phyloP scores from a whole-genome alignment of 1,284 basidiomycete species.

The Malassezia arunalokei region DNA sequence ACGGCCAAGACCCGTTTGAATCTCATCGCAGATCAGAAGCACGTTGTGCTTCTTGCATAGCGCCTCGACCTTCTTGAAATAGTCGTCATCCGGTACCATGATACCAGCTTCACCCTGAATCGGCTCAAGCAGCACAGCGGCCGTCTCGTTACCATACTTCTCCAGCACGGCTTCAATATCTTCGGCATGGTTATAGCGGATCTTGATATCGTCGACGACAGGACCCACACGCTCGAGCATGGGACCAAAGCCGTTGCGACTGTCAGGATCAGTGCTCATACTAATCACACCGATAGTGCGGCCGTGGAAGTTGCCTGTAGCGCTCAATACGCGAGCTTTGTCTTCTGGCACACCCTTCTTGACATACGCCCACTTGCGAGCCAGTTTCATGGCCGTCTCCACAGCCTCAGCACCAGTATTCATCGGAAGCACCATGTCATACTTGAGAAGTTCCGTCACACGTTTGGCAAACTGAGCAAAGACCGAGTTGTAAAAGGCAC shows the following conservation, averaged over 20 bases:
- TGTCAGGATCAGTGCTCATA: constrained; percentile 94
- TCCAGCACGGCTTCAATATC: constrained; percentile 74
- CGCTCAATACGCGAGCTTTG: constrained; percentile 75
- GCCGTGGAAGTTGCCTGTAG: constrained; percentile 88
- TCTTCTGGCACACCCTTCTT: constrained; percentile 70
- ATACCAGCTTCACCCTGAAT: constrained; percentile 98
- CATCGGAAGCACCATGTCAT: constrained; percentile 87
- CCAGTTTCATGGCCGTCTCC: constrained; percentile 52
- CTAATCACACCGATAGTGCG: constrained; percentile 77
- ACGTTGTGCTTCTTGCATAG: constrained; percentile 90
- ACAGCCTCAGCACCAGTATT: constrained; percentile 98
- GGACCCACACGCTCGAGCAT: constrained; percentile 79
- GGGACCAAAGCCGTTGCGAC: constrained; percentile 75
- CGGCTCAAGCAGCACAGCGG: constrained; percentile 89
- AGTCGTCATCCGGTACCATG: constrained; percentile 79
- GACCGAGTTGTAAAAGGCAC: constrained; percentile 88
- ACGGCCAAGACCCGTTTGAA: constrained; percentile 59
- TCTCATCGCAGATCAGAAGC: constrained; percentile 89
- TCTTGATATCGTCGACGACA: constrained; percentile 32
- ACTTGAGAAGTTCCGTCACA: constrained; percentile 58
- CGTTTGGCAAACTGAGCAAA: constrained; percentile 80
- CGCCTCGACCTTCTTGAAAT: constrained; percentile 63
- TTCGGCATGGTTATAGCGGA: constrained; percentile 48
- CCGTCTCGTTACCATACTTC: constrained; percentile 68
- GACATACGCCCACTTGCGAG: constrained; percentile 46